Percentiles rank a stretch among this genome's conserved stretches.
Conservation (phyloP, 2,329 filamentous ascomycete species). For the Colletotrichum tropicicola region DNA sequence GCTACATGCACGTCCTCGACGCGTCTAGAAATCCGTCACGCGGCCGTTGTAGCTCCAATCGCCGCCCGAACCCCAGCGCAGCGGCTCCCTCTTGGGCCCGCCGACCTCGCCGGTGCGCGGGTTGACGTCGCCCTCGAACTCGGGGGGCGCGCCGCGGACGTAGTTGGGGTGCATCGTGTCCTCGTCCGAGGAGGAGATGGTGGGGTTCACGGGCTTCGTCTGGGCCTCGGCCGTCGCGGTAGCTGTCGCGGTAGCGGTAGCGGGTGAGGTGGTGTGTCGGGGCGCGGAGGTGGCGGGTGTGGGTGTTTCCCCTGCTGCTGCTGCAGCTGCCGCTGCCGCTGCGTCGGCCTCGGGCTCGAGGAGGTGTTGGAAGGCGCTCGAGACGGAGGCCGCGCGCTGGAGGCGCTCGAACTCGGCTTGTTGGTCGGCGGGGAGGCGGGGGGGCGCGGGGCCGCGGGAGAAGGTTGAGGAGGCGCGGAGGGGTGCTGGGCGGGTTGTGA, state of each 20-base stretch:
- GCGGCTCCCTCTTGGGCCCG: conserved; percentile 95
- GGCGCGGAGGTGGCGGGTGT: conserved; percentile 33
- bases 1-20: no score
- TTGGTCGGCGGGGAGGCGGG: conserved; percentile 85
- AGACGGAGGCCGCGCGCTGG: conserved; percentile 68
- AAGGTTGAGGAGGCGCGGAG: conserved; percentile 49
- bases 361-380: conserved; percentile 48
- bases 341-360: conserved; percentile 24
- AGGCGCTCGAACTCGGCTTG: conserved; percentile 92
- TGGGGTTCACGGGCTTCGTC: conserved; percentile 20
- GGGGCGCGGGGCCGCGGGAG: conserved; percentile 73
- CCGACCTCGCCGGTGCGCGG: conserved; percentile 95
- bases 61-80: conserved; percentile 81
- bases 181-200: conserved; percentile 45
- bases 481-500: no score
- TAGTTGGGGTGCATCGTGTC: conserved; percentile 71
- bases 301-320: conserved; percentile 23
- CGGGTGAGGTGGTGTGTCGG: conserved; percentile 35
- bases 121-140: conserved; percentile 93
- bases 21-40: conserved; percentile 95
- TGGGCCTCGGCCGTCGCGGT: conserved; percentile 23
- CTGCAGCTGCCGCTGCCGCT: no score
- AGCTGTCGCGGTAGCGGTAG: conserved; percentile 33
- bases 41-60: conserved; percentile 95
- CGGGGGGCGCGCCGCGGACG: conserved; percentile 80